A percentile compares a stretch with the other conserved stretches of the same genome.
These are phyloP conservation scores for Phyllostachys edulis DNA, from an alignment of 176 grass and related monocot genomes.

Conservation along the genomic window DNA sequence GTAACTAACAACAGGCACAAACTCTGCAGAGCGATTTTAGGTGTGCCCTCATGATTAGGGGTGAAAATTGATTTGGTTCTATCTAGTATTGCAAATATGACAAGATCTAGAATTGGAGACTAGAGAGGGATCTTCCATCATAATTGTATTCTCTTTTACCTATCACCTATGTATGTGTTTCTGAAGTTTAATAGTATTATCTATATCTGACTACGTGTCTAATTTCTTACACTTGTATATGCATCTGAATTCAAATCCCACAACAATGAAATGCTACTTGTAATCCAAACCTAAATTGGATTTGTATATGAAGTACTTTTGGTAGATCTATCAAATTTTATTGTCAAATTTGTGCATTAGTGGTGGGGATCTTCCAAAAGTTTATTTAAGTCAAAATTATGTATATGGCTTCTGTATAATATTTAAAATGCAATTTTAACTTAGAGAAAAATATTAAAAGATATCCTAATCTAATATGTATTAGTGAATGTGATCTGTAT, in stretches of 20 bases:
- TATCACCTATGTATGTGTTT: not conserved
- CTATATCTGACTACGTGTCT: not conserved
- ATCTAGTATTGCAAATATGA: not conserved
- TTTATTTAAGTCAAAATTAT: not conserved
- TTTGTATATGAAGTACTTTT: not conserved
- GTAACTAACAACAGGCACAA: not conserved
- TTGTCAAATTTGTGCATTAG: not conserved
- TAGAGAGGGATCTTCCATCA: not conserved
- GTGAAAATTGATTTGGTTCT: not conserved
- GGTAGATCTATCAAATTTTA: not conserved
- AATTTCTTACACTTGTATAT: not conserved
- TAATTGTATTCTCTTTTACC: not conserved
- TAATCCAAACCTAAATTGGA: not conserved
- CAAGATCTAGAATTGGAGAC: not conserved
- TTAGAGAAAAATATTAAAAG: not conserved
- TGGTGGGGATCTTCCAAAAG: not conserved
- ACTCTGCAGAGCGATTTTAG: not conserved
- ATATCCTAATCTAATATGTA: not conserved
- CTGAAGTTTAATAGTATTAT: not conserved
- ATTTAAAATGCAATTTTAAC: not conserved
- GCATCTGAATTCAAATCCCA: not conserved
- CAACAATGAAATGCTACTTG: not conserved
- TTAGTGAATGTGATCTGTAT: not conserved
- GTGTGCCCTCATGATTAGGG: not conserved
- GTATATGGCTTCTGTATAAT: not conserved